These are phyloP conservation scores for Barnettozyma vustinii DNA, from an alignment of 805 yeast species.

Conservation along the genomic window DNA sequence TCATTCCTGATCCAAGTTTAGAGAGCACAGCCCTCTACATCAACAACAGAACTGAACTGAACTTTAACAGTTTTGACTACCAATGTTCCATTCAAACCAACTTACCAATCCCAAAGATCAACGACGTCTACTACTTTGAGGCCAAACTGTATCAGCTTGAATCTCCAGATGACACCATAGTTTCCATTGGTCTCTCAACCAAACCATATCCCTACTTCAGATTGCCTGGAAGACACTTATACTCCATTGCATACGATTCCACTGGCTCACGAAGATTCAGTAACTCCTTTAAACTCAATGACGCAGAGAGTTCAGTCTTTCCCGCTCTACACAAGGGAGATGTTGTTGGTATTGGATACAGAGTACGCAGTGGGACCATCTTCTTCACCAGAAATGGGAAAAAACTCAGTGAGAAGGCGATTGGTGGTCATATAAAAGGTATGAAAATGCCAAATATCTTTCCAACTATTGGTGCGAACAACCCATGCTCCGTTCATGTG, in stretches of 20 bases:
- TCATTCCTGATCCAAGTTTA: constrained; percentile 38
- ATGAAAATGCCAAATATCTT: constrained; percentile 66
- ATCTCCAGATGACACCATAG: constrained; percentile 40
- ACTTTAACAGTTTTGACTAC: constrained; percentile 29
- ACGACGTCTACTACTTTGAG: constrained; percentile 44
- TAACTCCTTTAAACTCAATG: constrained; percentile 56
- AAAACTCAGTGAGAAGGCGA: constrained; percentile 71
- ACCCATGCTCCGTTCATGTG: constrained; percentile 77
- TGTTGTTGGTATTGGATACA: constrained; percentile 87
- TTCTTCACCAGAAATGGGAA: constrained; percentile 95
- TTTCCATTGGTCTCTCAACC: constrained; percentile 78
- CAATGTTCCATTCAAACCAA: constrained; percentile 35
- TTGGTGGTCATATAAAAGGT: constrained; percentile 74
- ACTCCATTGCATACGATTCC: constrained; percentile 84
- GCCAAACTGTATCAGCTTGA: constrained; percentile 70
- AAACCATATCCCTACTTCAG: constrained; percentile 92
- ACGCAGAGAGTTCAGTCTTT: constrained; percentile 43
- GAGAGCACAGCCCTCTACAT: constrained; percentile 48
- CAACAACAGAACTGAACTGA: constrained; percentile 33
- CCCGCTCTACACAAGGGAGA: constrained; percentile 76
- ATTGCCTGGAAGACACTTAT: constrained; percentile 85
- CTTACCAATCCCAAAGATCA: constrained; percentile 43
- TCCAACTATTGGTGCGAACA: constrained; percentile 87
- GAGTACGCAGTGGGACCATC: constrained; percentile 75
- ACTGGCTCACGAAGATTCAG: constrained; percentile 74